Base-by-base conservation (phyloP, 305 asterid species). In the Solanum hybrid region DNA sequence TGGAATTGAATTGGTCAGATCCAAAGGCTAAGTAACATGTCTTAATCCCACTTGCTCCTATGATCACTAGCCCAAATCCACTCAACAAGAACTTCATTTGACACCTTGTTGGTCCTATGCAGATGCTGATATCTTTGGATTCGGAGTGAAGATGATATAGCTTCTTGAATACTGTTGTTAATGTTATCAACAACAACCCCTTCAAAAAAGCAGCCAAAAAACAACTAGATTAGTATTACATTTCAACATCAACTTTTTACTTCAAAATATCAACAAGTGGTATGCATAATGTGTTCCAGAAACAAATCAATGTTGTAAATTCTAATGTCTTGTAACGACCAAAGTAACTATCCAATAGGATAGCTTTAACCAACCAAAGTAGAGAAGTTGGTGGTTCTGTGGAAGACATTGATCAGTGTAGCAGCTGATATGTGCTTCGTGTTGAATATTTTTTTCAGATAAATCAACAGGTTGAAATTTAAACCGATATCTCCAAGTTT, bases 11-110 rank as follows among this genome's bases (percentile, higher is more conserved):
- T 45, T 96, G 99, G 29, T 96, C 98, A 4, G 92, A 96, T 1
- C 98, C 97, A 85, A 96, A 96, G 0, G 97, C 96, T 5, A 96
- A 91, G 94, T 95, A 95, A 81, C 98, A 95, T 2, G 97, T 97
- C 80, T 97, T 91, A 88, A 96, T 95, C 11, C 95, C 94, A 11
- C 95, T 95, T 5, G 98, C 97, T 0, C 99, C 97, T 5, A 92
- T 71, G 17, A 94, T 87, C 92, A 95, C 82, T 8, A 94, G 88
- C 27, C 90, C 96, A 85, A 96, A 96, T 2, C 96, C 98, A 78
- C 88, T n/a, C 4, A 93, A 80, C 14, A 96, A 92, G 32, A 96
- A 92, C 0, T 90, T 86, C 89, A 92, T 72, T 86, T 95, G 99
- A 86, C 95, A 89, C 4, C 95, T 26, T 0, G 93, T 93, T 17